Evolutionary conservation across 805 yeast species (phyloP).

Genomic region (Wickerhamiella qilinensis): DNA sequence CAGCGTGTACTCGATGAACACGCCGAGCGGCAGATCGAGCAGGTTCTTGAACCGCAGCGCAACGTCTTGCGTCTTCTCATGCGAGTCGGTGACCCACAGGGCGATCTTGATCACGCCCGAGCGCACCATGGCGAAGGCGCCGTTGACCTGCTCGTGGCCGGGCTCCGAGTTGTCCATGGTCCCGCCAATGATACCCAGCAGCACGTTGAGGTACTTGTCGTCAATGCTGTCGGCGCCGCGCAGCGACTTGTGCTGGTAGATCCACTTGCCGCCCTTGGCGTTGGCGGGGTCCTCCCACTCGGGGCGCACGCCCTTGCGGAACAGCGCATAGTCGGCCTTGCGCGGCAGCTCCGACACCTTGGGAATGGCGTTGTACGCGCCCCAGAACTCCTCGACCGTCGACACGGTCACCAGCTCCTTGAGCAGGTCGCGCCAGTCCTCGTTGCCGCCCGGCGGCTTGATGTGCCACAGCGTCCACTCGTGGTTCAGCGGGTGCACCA

Average conservation of each 20-base stretch:
- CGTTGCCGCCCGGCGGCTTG: conserved; percentile 64
- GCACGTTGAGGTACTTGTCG: conserved; percentile 61
- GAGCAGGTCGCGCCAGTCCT: conserved; percentile 82
- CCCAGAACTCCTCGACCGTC: conserved; percentile 99
- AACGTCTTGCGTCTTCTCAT: conserved; percentile 42
- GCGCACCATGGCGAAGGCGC: conserved; percentile 83
- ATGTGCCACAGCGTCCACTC: conserved; percentile 97
- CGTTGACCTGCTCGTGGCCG: conserved; percentile 73
- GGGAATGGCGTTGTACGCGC: conserved; percentile 85
- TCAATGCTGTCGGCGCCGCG: conserved; percentile 42
- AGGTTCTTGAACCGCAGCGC: conserved; percentile 82
- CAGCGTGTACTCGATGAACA: conserved; percentile 62
- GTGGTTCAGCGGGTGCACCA: conserved; percentile 77
- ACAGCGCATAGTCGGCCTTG: conserved; percentile 87
- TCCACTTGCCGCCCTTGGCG: conserved; percentile 89
- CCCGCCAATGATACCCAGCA: conserved; percentile 87
- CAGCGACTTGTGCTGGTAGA: conserved; percentile 54
- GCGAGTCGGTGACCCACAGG: conserved; percentile 72
- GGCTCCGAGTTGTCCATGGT: conserved; percentile 77
- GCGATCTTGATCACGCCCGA: conserved; percentile 62
- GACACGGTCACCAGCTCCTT: conserved; percentile 79
- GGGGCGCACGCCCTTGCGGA: conserved; percentile 86
- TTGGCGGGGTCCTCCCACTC: conserved; percentile 96
- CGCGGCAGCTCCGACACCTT: conserved; percentile 79
- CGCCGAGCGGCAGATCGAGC: conserved; percentile 56